Conservation (phyloP, 1,284 basidiomycete genomes). For the Apiotrichum montevideense region DNA sequence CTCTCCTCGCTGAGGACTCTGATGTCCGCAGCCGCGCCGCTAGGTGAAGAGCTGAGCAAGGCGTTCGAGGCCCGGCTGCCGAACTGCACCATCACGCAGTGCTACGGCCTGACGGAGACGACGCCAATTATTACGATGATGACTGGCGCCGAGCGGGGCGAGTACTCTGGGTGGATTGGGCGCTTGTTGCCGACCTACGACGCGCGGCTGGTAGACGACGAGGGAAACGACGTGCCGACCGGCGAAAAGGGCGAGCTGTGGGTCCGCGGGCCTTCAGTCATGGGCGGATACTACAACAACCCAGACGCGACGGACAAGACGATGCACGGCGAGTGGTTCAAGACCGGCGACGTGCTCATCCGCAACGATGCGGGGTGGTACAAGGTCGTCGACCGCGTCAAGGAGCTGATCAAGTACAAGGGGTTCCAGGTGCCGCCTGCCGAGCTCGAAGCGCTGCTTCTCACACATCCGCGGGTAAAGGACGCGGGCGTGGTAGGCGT, state of each 20-base stretch:
- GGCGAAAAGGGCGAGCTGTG: slow-evolving; percentile 70
- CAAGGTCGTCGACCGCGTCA: slow-evolving; percentile 52
- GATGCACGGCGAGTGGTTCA: slow-evolving; percentile 64
- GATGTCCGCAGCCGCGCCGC: slow-evolving; percentile 75
- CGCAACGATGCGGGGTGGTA: slow-evolving; percentile 57
- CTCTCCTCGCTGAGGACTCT: slow-evolving; percentile 59
- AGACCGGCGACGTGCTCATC: slow-evolving; percentile 70
- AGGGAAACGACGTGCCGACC: slow-evolving; percentile 48
- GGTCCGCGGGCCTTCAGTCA: slow-evolving; percentile 68
- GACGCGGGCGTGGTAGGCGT: slow-evolving; percentile 69
- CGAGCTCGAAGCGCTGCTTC: slow-evolving; percentile 67
- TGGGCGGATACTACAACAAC: slow-evolving; percentile 68
- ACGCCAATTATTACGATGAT: slow-evolving; percentile 38
- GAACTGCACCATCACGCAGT: slow-evolving; percentile 29
- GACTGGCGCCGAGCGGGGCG: slow-evolving; percentile 30
- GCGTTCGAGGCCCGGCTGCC: slow-evolving; percentile 26
- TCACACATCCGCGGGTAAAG: slow-evolving; percentile 63
- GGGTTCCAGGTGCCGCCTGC: slow-evolving; percentile 66
- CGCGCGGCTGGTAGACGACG: slow-evolving; percentile 58
- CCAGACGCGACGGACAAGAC: slow-evolving; percentile 58
- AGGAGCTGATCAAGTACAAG: slow-evolving; percentile 75
- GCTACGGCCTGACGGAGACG: slow-evolving; percentile 50
- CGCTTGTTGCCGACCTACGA: slow-evolving; percentile 69
- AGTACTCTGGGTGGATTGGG: slow-evolving; percentile 61
- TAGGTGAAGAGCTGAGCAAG: slow-evolving; percentile 51